These are phyloP conservation scores for Phytophthora hibernalis DNA, from an alignment of 352 stramenopile species.

Conservation along the genomic window DNA sequence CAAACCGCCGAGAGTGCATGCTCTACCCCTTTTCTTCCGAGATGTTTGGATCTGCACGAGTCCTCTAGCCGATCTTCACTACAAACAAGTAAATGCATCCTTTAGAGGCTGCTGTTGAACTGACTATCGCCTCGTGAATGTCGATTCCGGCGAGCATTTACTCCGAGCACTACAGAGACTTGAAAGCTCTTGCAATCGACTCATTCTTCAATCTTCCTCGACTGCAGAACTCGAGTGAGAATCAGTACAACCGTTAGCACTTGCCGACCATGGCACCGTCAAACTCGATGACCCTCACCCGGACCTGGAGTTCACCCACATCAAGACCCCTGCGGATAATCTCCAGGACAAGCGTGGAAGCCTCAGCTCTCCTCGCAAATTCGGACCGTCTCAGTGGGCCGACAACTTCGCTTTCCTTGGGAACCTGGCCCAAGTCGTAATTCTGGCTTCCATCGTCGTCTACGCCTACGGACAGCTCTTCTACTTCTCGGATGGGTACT, in stretches of 20 bases:
- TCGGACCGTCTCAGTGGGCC: constrained; percentile 18
- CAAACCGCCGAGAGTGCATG: constrained; percentile 23
- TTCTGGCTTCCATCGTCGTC: constrained; percentile 34
- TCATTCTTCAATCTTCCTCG: constrained; percentile 31
- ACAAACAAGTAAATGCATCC: neutral
- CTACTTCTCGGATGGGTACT: constrained; percentile 33
- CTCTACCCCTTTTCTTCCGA: constrained; percentile 5
- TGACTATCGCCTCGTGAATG: constrained; percentile 8
- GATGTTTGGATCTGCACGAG: neutral
- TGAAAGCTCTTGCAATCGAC: neutral
- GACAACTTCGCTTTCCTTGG: constrained; percentile 19
- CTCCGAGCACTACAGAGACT: neutral
- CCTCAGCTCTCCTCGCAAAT: neutral
- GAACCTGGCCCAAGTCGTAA: constrained; percentile 36
- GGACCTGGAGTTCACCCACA: constrained; percentile 23
- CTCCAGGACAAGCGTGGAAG: constrained; percentile 18
- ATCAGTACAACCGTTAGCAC: neutral
- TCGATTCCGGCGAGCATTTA: neutral
- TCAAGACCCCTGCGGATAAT: constrained; percentile 29
- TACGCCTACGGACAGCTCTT: constrained; percentile 40
- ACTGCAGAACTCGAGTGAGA: constrained; percentile 6
- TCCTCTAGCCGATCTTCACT: neutral
- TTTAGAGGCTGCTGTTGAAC: neutral
- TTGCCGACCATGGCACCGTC: constrained; percentile 10
- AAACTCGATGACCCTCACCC: constrained; percentile 22